These are phyloP conservation scores for Talaromyces amestolkiae DNA, from an alignment of 2,329 filamentous ascomycete species.

Conservation along the genomic window DNA sequence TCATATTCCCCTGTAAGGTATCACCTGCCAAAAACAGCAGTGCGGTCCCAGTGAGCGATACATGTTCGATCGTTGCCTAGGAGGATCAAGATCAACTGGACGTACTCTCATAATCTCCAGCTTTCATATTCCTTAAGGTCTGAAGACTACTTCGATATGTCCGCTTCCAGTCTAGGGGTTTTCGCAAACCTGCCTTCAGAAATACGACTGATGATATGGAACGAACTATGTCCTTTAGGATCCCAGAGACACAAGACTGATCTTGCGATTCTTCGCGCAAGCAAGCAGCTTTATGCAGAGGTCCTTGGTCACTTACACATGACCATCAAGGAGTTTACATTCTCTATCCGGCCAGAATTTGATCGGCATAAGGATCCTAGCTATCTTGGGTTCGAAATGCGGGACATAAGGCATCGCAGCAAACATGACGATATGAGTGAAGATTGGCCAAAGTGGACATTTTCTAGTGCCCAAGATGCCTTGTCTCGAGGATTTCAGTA, in stretches of 20 bases:
- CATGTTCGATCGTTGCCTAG: neutral
- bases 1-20: neutral
- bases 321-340: neutral
- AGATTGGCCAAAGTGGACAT: neutral
- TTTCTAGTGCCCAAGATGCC: neutral
- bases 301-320: neutral
- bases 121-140: neutral
- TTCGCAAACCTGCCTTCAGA: neutral
- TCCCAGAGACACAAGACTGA: neutral
- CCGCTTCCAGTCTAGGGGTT: neutral
- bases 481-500: neutral
- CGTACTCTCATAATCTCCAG: neutral
- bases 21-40: neutral
- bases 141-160: neutral
- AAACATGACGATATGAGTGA: neutral
- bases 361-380: neutral
- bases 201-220: constrained; percentile 1
- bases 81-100: neutral
- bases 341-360: neutral
- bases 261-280: neutral
- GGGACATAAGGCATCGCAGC: neutral
- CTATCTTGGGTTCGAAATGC: neutral
- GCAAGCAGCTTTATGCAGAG: neutral
- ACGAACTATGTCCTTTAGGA: neutral
- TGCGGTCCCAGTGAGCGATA: neutral